These are phyloP conservation scores for Stachybotrys chartarum DNA, from an alignment of 2,329 filamentous ascomycete species.

Conservation along the genomic window DNA sequence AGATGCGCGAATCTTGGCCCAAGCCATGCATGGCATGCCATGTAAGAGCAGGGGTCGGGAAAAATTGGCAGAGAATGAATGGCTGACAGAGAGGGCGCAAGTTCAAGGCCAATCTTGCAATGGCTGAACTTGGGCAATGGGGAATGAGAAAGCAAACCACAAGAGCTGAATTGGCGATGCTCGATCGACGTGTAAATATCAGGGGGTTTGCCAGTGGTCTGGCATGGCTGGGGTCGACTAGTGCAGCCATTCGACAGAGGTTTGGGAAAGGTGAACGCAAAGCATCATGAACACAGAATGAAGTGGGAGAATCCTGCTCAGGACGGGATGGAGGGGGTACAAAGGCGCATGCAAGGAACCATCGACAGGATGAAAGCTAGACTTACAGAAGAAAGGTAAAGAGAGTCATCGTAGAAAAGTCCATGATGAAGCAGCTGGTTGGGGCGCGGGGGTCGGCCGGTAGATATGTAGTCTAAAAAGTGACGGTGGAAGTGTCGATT, in stretches of 20 bases:
- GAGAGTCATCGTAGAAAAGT: constrained; percentile 58
- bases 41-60: neutral
- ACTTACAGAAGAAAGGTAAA: constrained; percentile 65
- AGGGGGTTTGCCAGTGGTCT: neutral
- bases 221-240: neutral
- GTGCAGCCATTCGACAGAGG: neutral
- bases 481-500: neutral
- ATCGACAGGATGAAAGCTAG: neutral
- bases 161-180: constrained; percentile 10
- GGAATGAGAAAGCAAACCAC: constrained; percentile 4
- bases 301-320: neutral
- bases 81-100: neutral
- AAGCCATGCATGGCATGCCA: neutral
- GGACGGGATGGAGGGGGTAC: neutral
- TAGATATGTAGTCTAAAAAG: neutral
- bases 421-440: constrained; percentile 30
- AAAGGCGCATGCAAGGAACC: neutral
- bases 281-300: neutral
- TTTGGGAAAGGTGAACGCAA: neutral
- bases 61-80: neutral
- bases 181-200: neutral
- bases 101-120: neutral
- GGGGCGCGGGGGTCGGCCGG: neutral
- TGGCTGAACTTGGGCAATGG: neutral
- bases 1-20: too few species aligned